Base-by-base conservation (phyloP, 1,284 basidiomycete species). In the Hypsizygus ulmarius region DNA sequence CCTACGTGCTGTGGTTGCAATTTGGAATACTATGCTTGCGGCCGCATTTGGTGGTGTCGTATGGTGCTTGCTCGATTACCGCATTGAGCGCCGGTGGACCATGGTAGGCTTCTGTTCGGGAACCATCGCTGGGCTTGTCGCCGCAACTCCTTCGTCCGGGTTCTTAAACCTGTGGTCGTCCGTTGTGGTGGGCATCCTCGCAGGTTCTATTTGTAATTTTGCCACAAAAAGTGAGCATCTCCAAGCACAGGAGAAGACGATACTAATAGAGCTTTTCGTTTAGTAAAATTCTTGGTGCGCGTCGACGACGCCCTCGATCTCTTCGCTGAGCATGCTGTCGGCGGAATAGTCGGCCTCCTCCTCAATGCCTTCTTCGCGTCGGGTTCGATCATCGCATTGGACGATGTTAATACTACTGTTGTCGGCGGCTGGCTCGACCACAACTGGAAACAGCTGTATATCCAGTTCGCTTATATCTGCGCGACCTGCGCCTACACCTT, bases 101-200 rank as follows among this genome's bases (percentile, higher is more conserved):
- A 74, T 92, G 80, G 93, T 98, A 51, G 93, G 93, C 16, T 93
- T 95, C 67, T 92, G 88, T 65, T 78, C 73, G n/a, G 95, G 79
- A n/a, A 88, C 87, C 5, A 90, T 92, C 50, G 86, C 87, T 37
- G 92, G 93, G 15, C 77, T 98, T 32, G 94, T 98, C 38, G 91
- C 90, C n/a, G 90, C 93, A 35, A 93, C 92, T 3, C 87, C 88
- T 1, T 79, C 84, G n/a, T 86, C 81, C 15, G 86, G 82, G 40
- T 87, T 68, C 62, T 70, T 88, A 30, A 77, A 77, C 29, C 73
- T 81, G 29, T 82, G 84, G 87, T 76, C 82, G 15, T 71, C 90
- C 64, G 74, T 96, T 7, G 70, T 94, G 16, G 78, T 90, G 57
- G 95, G 94, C 35, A 69, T 90, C 51, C 67, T 90, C 27, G 78